Evolutionary conservation across 2,329 filamentous ascomycete genomes (phyloP), one percentile per base, ranked within the genome.

Genomic region (Neonectria sp.): DNA sequence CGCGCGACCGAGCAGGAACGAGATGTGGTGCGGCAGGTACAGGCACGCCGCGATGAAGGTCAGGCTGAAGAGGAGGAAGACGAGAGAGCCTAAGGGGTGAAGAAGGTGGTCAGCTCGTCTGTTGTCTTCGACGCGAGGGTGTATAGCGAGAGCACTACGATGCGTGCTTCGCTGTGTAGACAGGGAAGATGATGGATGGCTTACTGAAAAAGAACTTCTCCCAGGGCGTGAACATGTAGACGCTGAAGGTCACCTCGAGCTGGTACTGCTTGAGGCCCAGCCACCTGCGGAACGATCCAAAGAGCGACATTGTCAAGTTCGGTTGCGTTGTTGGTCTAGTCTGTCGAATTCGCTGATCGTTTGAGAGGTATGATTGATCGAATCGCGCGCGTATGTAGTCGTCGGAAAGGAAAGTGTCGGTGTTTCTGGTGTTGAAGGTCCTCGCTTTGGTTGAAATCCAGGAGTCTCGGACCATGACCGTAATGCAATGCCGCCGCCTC

Each of bases 151-250:
- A 43, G 37, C 35, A 49, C 55, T 40, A 40, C 29, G 55, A 64
- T 25, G 33, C 24, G 11, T 21, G 24, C 12, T 8, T 29, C 5
- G n/a, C 33, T 60, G 37, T 21, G 15, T 13, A 8, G n/a, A 25
- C 11, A 8, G 40, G 31, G 27, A 40, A 53, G 27, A 52, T n/a
- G 25, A 35, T 13, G 60, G 49, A 56, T 27, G 48, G 82, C 94
- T 65, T 88, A 98, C 96, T 98, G 84, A 98, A 97, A 76, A 97
- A 92, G 83, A 97, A 95, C 82, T 97, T 97, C 86, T 99, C 96
- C 59, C 93, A 95, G 1, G 95, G 93, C 43, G 95, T 98, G 76
- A 98, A 92, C 93, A 99, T 98, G 87, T 99, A 98, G 29, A 98
- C 89, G 68, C 93, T 92, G 82, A 97, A 96, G 13, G 95, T 98